A percentile compares a stretch with the other conserved stretches of the same genome.
These are phyloP conservation scores for Torulaspora microellipsoides DNA, from an alignment of 805 yeast genomes.

Conservation along the genomic window DNA sequence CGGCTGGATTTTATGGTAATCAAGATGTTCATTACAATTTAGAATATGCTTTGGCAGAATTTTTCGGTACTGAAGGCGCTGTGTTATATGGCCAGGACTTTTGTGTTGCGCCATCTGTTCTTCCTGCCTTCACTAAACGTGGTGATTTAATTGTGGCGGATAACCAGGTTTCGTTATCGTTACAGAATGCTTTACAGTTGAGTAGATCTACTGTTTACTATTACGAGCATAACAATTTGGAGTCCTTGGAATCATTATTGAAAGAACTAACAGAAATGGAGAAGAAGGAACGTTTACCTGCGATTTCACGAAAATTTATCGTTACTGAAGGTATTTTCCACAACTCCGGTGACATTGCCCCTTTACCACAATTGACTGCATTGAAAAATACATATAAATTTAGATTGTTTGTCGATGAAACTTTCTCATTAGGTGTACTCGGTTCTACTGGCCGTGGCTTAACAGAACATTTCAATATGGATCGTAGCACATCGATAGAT, in stretches of 20 bases:
- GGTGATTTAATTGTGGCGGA: conserved; percentile 93
- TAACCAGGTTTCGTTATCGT: conserved; percentile 63
- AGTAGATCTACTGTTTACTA: conserved; percentile 74
- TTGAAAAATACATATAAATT: conserved; percentile 79
- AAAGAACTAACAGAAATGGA: conserved; percentile 55
- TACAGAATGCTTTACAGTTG: conserved; percentile 84
- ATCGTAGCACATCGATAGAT: conserved; percentile 64
- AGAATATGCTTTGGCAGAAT: conserved; percentile 69
- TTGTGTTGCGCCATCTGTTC: conserved; percentile 77
- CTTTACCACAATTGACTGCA: conserved; percentile 61
- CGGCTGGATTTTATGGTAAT: conserved; percentile 95
- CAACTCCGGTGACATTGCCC: conserved; percentile 73
- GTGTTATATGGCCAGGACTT: conserved; percentile 93
- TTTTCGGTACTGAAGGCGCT: conserved; percentile 70
- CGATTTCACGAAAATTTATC: conserved; percentile 79
- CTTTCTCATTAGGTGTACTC: conserved; percentile 77
- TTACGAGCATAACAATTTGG: conserved; percentile 84
- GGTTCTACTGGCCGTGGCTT: conserved; percentile 86
- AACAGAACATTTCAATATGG: conserved; percentile 64
- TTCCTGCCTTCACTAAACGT: conserved; percentile 91
- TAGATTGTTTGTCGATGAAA: conserved; percentile 83
- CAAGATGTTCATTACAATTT: conserved; percentile 84
- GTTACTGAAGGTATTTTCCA: conserved; percentile 88
- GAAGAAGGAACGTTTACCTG: conserved; percentile 55
- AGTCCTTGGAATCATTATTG: conserved; percentile 68